A percentile compares a stretch with the other conserved stretches of the same genome.
phyloP scores from a whole-genome alignment of 2,329 filamentous ascomycete genomes.

The Phaeophleospora eucalypticola region DNA sequence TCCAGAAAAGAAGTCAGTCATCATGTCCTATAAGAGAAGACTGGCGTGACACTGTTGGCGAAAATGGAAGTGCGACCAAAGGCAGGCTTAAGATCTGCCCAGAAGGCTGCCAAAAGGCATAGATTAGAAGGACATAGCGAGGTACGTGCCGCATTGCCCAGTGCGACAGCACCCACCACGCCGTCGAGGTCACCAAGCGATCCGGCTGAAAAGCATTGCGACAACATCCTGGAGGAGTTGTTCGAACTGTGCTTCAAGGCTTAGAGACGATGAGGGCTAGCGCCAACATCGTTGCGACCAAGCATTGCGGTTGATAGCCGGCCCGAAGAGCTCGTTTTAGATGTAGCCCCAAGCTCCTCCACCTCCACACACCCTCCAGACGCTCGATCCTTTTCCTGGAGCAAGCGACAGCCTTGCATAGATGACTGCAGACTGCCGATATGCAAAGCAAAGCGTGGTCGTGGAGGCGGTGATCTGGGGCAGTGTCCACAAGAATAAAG shows the following conservation, averaged over 20 bases:
- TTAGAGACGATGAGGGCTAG: background rate
- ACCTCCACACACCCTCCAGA: background rate
- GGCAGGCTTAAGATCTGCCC: background rate
- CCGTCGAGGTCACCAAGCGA: background rate
- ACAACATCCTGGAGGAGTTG: background rate
- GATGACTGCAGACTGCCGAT: background rate
- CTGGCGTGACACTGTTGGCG: background rate
- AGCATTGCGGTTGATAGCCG: constrained; percentile 1
- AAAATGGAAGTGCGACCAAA: background rate
- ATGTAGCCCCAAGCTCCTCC: background rate
- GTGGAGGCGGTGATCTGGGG: background rate
- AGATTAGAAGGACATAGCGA: background rate
- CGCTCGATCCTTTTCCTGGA: background rate
- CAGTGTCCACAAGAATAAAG: background rate
- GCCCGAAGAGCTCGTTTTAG: background rate
- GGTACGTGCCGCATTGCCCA: background rate
- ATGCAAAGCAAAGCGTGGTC: background rate
- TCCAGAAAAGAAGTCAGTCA: constrained; percentile 1
- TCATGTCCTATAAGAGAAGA: background rate
- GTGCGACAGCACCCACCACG: background rate
- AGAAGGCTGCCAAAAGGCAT: background rate
- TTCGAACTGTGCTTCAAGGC: background rate
- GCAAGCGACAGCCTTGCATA: background rate
- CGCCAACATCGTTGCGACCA: background rate
- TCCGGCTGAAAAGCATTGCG: background rate